Percentiles rank a stretch among this genome's conserved stretches.
phyloP scores from a whole-genome alignment of 768 basidiomycete species.

The Suillus hirtellus region DNA sequence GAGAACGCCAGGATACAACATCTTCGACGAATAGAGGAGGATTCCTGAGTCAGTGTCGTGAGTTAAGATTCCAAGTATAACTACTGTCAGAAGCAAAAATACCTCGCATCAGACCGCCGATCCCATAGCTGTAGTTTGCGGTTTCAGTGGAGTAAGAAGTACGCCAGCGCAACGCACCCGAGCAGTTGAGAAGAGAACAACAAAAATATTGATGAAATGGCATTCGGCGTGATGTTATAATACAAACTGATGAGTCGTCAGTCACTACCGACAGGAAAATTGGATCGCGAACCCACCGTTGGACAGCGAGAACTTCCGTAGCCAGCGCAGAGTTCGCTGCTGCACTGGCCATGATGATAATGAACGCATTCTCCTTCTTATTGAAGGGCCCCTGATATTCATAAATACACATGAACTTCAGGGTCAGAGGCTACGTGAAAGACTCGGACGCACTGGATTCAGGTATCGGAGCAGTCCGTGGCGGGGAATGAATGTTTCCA shows the following conservation, averaged over 20 bases:
- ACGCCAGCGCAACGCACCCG: slow-evolving; percentile 25
- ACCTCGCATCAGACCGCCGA: slow-evolving; percentile 56
- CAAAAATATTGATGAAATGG: slow-evolving; percentile 45
- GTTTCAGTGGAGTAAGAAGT: not conserved
- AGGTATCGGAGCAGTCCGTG: slow-evolving; percentile 47
- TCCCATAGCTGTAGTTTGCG: slow-evolving; percentile 37
- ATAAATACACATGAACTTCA: not conserved
- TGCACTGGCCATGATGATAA: slow-evolving; percentile 58
- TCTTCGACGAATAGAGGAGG: slow-evolving; percentile 45
- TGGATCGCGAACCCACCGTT: slow-evolving; percentile 27
- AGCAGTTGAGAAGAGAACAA: slow-evolving; percentile 36
- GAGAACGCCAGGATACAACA: slow-evolving; percentile 41
- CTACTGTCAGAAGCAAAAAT: slow-evolving; percentile 12
- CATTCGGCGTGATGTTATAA: slow-evolving; percentile 53
- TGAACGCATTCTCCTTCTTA: slow-evolving; percentile 60
- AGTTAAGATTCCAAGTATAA: not conserved
- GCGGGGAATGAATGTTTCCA: slow-evolving; percentile 49
- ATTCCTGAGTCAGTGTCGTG: slow-evolving; percentile 15
- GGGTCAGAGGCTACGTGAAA: not conserved
- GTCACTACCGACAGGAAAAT: not conserved
- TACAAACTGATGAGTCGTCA: slow-evolving; percentile 28
- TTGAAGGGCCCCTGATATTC: slow-evolving; percentile 52
- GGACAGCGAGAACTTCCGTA: slow-evolving; percentile 55
- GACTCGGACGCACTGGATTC: slow-evolving; percentile 40
- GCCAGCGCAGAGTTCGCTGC: slow-evolving; percentile 54